phyloP scores from a whole-genome alignment of 2,329 filamentous ascomycete species.

The Colletotrichum scovillei region DNA sequence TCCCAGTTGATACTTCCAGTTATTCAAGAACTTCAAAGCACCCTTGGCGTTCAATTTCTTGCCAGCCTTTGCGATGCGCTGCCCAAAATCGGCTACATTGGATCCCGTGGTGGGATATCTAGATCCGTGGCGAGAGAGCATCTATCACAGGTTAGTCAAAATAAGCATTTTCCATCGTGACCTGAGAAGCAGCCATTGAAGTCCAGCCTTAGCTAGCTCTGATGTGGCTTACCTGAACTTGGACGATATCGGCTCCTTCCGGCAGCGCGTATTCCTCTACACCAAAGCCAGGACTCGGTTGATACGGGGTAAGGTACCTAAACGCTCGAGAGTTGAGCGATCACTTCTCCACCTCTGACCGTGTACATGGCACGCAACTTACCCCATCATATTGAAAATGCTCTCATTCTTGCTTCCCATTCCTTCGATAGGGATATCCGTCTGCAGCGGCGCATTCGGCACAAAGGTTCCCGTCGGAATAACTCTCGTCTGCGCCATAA shows the following conservation, averaged over 20 bases:
- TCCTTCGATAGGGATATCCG: constrained; percentile 73
- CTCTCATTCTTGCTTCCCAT: constrained; percentile 66
- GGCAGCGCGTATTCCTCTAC: constrained; percentile 78
- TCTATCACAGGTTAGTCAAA: constrained; percentile 52
- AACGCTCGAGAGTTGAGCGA: background rate
- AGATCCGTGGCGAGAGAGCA: constrained; percentile 79
- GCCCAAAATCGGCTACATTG: constrained; percentile 65
- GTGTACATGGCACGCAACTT: constrained; percentile 15
- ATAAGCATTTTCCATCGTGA: background rate
- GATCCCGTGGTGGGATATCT: constrained; percentile 76
- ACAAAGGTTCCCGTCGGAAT: constrained; percentile 75
- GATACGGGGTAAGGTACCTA: constrained; percentile 73
- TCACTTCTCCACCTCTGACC: background rate
- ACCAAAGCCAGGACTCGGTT: constrained; percentile 78
- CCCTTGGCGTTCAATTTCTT: constrained; percentile 68
- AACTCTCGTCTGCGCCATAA: constrained; percentile 77
- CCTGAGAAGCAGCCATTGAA: background rate
- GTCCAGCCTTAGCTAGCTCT: background rate
- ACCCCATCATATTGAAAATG: constrained; percentile 78
- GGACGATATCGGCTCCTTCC: constrained; percentile 73
- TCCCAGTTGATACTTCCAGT: constrained; percentile 77
- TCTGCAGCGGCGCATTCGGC: constrained; percentile 78
- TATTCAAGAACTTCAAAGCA: constrained; percentile 72
- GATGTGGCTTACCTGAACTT: constrained; percentile 62
- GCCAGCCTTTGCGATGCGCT: constrained; percentile 66